Base-by-base conservation (phyloP, 2,329 filamentous ascomycete species). In the Fusarium humuli region DNA sequence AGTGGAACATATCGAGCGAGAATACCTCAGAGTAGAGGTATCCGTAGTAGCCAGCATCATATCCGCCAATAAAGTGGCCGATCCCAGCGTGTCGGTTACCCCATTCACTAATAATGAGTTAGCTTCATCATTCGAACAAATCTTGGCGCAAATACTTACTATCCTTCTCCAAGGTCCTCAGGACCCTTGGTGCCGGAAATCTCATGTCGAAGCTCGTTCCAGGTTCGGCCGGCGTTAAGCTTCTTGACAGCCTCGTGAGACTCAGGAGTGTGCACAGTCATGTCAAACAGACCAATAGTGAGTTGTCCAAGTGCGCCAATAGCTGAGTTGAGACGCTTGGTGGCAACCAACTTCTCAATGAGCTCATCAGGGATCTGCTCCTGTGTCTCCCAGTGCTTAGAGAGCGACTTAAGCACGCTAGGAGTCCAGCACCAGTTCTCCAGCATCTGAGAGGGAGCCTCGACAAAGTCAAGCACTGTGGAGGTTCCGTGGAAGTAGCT, bases 1-100 rank as follows among this genome's bases (percentile, higher is more conserved):
- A 87, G 81, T 93, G 90, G 84, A 95, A 97, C 92, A 97, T 95
- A 80, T 97, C 93, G 27, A 91, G 87, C 23, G 90, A 92, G 81
- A 94, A 96, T 20, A 96, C 93, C 78, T 93, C 88, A 2, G 91
- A 93, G 69, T 88, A 91, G 34, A 91, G 81, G 77, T 91, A 92
- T 73, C 89, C 89, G 79, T 96, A 96, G 82, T 95, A 95, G 45
- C 92, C 92, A 30, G 93, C 92, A 79, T 95, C 93, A 76, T 96
- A 96, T 3, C 93, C 93, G 56, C 92, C 92, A 65, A 95, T 92
- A 69, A 95, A 84, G 80, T 96, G 93, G 18, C 92, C 92, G 76
- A 96, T 94, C 0, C 90, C 93, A 8, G 92, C 91, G 76, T 94
- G 89, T 14, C 92, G 92, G 73, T 94, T 87, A 42, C 91, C 92